Evolutionary conservation across 306 rosid genomes (phyloP), one percentile per base, ranked within the genome.

Genomic region (Fragaria ananassa): DNA sequence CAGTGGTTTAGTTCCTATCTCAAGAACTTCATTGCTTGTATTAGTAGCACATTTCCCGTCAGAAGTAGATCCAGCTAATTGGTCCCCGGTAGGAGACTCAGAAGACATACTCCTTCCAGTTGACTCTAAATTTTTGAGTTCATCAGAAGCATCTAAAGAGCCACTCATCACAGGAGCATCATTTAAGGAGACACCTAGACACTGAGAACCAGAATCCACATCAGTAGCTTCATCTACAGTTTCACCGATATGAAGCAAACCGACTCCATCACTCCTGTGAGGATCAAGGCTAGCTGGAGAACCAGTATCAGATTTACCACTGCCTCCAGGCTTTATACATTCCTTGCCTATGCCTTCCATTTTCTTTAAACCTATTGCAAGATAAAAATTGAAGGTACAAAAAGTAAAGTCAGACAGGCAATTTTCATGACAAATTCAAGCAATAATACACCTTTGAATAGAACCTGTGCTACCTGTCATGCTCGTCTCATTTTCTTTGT

Each of bases 401-500:
- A 83, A 79, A 34, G 51, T n/a, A 53, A 71, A 68, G 78, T 81
- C 76, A 82, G 41, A 60, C 56, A 27, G 23, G 68, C 19, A 65
- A 68, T 56, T 27, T 37, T 64, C 53, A 45, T 69, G 21, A 29
- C 62, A 80, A 72, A 39, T 63, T 25, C 45, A 77, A 73, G 13
- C 49, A 80, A 49, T 53, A 69, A 45, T 47, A 74, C 64, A 70
- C 1, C 58, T 62, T 41, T 41, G 51, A 6, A 58, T 69, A 62
- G 65, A 75, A 88, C 91, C 86, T 80, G 82, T 29, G 46, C 74
- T 56, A 45, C 78, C 64, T 76, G 80, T 72, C 68, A 51, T n/a
- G 69, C 86, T 83, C 35, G 85, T 87, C 66, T 88, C 89, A 70
- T 76, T 81, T 68, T 76, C 90, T 85, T 83, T 87, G 64, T 78